Base-by-base conservation (phyloP, 345 rosid species). In the Anacardium occidentale region DNA sequence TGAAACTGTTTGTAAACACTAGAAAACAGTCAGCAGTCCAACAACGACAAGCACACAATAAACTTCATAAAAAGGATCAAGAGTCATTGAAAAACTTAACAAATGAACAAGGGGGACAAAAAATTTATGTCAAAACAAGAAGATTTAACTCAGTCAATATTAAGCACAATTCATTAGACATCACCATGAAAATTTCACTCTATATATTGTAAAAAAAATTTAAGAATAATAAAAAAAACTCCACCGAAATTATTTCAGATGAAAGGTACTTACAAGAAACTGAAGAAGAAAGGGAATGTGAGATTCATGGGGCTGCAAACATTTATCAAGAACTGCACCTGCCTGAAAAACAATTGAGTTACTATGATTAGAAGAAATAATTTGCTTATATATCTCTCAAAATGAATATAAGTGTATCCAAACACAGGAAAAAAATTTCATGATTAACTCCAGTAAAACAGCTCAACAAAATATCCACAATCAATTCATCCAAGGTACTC, bases 241-340 rank as follows among this genome's bases (percentile, higher is more conserved):
- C 64, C 13, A 63, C 34, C 48, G 66, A 58, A 24, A 48, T n/a
- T 22, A 50, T n/a, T 10, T 5, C 44, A 70, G 12, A 67, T 18
- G 24, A 52, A 47, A 37, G 26, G 65, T 45, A 64, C 26, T 82
- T 86, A 94, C 98, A 93, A 90, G 64, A 89, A 94, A 90, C 76
- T 94, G 99, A 72, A 94, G 98, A 76, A 94, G 66, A 77, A 84
- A 94, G 64, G 98, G 97, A 74, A 92, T 86, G 76, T 94, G 99
- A 9, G 98, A 88, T 83, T 94, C 98, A 76, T 90, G 88, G 57
- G 99, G 98, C 86, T 92, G 98, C 81, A 92, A 77, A 72, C 84
- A 76, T 86, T 83, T 88, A 51, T 86, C 91, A 76, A 90, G 80
- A 78, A 89, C 83, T 51, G 88, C 88, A 61, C 99, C 98, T 71